Conservation (phyloP, 1,139 yeast genomes). For the Saccharomyces hybrid region DNA sequence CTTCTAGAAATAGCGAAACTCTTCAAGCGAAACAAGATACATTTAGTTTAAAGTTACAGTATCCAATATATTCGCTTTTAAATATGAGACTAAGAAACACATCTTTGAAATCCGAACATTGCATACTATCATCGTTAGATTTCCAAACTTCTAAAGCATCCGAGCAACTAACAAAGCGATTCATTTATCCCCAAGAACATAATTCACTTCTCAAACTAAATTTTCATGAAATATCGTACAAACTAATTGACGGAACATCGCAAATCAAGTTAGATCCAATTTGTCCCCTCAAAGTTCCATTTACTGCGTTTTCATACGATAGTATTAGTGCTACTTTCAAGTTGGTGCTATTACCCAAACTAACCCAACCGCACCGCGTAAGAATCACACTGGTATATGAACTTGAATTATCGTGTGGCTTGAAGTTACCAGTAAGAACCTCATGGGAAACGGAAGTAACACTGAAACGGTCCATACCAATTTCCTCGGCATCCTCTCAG, state of each 20-base stretch:
- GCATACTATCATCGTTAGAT: slow-evolving; percentile 29
- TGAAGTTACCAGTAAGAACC: slow-evolving; percentile 20
- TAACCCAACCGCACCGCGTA: slow-evolving; percentile 21
- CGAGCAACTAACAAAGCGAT: slow-evolving; percentile 14
- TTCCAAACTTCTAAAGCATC: slow-evolving; percentile 29
- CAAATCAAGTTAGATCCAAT: slow-evolving; percentile 21
- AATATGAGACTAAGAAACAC: slow-evolving; percentile 30
- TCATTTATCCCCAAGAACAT: slow-evolving; percentile 1
- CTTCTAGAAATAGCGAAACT: background rate
- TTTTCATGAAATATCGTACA: slow-evolving; percentile 18
- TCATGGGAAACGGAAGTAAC: slow-evolving; percentile 32
- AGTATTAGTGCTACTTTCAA: slow-evolving; percentile 26
- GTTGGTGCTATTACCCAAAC: slow-evolving; percentile 16
- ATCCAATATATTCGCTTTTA: slow-evolving; percentile 29
- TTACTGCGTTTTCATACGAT: slow-evolving; percentile 20
- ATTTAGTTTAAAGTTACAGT: slow-evolving; percentile 10
- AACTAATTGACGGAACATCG: slow-evolving; percentile 19
- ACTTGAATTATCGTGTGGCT: slow-evolving; percentile 6
- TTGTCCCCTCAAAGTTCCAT: slow-evolving; percentile 18
- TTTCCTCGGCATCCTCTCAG: slow-evolving; percentile 13
- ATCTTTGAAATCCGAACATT: slow-evolving; percentile 15
- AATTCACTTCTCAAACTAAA: slow-evolving; percentile 7
- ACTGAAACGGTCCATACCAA: slow-evolving; percentile 16
- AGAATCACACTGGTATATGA: slow-evolving; percentile 21
- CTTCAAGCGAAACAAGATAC: background rate